These are phyloP conservation scores for Phytopythium aichiense DNA, from an alignment of 352 stramenopile genomes.

Conservation along the genomic window DNA sequence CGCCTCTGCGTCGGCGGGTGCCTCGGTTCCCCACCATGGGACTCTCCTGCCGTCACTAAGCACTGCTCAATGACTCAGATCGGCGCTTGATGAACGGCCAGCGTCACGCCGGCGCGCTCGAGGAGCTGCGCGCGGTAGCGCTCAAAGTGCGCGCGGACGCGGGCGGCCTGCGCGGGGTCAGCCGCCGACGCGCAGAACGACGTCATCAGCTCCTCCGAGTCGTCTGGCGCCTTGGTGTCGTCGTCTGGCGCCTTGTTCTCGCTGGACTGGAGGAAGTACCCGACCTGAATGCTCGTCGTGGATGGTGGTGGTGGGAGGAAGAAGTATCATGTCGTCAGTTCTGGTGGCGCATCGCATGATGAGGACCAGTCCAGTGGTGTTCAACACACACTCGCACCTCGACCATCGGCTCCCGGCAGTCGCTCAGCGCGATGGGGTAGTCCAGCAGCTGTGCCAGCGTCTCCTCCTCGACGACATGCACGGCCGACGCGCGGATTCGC, in stretches of 20 bases:
- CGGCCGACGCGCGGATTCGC: background rate
- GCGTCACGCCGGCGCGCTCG: conserved; percentile 10
- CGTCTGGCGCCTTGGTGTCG: background rate
- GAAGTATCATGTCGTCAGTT: background rate
- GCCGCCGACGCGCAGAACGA: conserved; percentile 52
- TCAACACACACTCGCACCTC: conserved; percentile 35
- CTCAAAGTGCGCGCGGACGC: conserved; percentile 34
- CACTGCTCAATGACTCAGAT: conserved; percentile 11
- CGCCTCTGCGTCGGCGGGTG: background rate
- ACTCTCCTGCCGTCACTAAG: background rate
- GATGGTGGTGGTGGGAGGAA: background rate
- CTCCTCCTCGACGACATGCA: conserved; percentile 25
- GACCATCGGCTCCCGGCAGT: conserved; percentile 51
- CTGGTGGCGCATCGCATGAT: background rate
- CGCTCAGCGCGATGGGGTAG: conserved; percentile 63
- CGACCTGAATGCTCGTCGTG: conserved; percentile 26
- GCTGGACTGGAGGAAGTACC: conserved; percentile 39
- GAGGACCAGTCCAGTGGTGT: background rate
- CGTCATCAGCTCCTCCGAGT: conserved; percentile 25
- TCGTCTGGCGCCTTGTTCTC: background rate
- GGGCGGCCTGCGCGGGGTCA: conserved; percentile 8
- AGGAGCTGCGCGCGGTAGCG: conserved; percentile 27
- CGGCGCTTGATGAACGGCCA: conserved; percentile 14
- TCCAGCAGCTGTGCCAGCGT: conserved; percentile 41
- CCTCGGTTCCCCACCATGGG: background rate